These are phyloP conservation scores for Thielaviopsis cerberus DNA, from an alignment of 2,329 filamentous ascomycete species.

Conservation along the genomic window DNA sequence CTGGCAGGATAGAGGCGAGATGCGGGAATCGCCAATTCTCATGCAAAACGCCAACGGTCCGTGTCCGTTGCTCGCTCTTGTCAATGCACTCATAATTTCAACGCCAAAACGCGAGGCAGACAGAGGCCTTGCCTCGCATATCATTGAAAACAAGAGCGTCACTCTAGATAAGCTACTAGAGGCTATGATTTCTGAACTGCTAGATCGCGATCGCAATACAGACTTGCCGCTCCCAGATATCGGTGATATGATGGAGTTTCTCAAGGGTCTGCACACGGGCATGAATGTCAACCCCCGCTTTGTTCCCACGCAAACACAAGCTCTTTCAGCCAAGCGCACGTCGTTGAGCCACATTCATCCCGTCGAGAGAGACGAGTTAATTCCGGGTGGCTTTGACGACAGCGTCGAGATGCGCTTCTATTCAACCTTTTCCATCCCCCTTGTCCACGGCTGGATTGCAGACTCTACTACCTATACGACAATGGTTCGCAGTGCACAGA, in stretches of 20 bases:
- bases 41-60: conserved; percentile 90
- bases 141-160: conserved; percentile 69
- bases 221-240: conserved; percentile 63
- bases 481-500: conserved; percentile 55
- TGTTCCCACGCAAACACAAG: conserved; percentile 36
- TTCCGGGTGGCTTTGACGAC: conserved; percentile 63
- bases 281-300: conserved; percentile 97
- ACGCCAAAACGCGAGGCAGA: conserved; percentile 34
- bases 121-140: conserved; percentile 22
- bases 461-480: conserved; percentile 49
- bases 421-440: conserved; percentile 66
- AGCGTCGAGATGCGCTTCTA: conserved; percentile 84
- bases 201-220: conserved; percentile 49
- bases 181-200: conserved; percentile 82
- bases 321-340: conserved; percentile 30
- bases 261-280: conserved; percentile 77
- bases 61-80: conserved; percentile 77
- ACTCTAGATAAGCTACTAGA: conserved; percentile 72
- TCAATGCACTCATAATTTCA: conserved; percentile 77
- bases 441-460: conserved; percentile 88
- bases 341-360: conserved; percentile 35
- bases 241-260: conserved; percentile 67
- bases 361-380: conserved; percentile 27
- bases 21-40: conserved; percentile 67
- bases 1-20: conserved; percentile 57